A percentile compares a stretch with the other conserved stretches of the same genome.
These are phyloP conservation scores for Alternaria brassicicola DNA, from an alignment of 2,329 filamentous ascomycete species.

Conservation along the genomic window DNA sequence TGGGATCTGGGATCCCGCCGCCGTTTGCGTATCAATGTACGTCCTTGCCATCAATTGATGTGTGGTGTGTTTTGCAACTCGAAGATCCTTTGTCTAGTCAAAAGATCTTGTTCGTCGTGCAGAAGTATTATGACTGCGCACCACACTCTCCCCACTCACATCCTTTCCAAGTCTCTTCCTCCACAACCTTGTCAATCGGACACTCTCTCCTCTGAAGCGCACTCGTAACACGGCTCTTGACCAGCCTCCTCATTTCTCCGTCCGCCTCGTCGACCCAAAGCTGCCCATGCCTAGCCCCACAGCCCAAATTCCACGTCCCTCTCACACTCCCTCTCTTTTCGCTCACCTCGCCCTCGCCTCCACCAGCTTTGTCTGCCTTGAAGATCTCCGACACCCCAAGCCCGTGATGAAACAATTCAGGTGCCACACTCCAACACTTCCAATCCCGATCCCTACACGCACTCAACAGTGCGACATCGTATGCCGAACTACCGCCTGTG, in stretches of 20 bases:
- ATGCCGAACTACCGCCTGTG: constrained; percentile 34
- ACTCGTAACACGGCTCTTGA: constrained; percentile 1
- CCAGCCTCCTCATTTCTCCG: background rate
- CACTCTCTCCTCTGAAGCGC: constrained; percentile 11
- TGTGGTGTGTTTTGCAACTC: background rate
- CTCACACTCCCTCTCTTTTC: background rate
- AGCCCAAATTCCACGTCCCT: constrained; percentile 22
- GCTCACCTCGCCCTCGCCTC: background rate
- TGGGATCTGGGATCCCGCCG: constrained; percentile 4
- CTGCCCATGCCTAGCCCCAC: constrained; percentile 16
- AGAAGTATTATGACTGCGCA: constrained; percentile 16
- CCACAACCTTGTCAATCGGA: constrained; percentile 7
- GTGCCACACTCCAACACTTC: constrained; percentile 46
- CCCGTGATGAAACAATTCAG: constrained; percentile 51
- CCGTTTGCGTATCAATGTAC: background rate
- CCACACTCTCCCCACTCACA: constrained; percentile 20
- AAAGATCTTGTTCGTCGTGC: background rate
- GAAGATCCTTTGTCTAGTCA: background rate
- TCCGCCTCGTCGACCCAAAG: constrained; percentile 17
- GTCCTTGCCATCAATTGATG: background rate
- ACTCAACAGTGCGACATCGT: constrained; percentile 49
- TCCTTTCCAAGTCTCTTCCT: constrained; percentile 13
- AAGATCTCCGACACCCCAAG: constrained; percentile 35
- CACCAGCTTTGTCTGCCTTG: constrained; percentile 3
- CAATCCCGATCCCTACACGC: constrained; percentile 47